Percentiles rank a stretch among this genome's conserved stretches.
These are phyloP conservation scores for Lentinula raphanica DNA, from an alignment of 768 basidiomycete genomes.

Conservation along the genomic window DNA sequence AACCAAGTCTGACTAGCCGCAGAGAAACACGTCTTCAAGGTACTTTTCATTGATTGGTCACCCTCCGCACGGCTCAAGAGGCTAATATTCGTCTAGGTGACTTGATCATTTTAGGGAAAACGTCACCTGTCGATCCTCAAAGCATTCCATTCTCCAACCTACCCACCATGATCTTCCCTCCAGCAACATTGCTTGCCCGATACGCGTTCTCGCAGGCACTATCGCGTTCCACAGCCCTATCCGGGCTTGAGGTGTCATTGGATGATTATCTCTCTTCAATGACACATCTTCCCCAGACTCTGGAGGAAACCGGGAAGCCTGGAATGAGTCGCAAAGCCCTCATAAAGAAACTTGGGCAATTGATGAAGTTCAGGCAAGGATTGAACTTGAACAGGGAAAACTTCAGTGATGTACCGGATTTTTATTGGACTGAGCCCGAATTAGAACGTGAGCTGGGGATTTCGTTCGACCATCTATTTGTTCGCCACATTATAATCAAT, in stretches of 20 bases:
- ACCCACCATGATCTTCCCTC: conserved; percentile 52
- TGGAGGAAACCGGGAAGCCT: conserved; percentile 78
- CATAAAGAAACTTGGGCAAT: conserved; percentile 86
- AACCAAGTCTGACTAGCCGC: conserved; percentile 3
- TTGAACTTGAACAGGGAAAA: conserved; percentile 88
- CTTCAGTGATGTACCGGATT: conserved; percentile 83
- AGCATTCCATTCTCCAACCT: conserved; percentile 39
- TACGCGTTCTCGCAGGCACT: conserved; percentile 92
- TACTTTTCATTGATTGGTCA: not conserved
- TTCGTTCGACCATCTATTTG: not conserved
- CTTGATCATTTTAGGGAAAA: conserved; percentile 80
- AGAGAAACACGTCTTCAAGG: conserved; percentile 83
- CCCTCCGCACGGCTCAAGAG: not conserved
- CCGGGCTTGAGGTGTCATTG: conserved; percentile 79
- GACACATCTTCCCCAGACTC: conserved; percentile 68
- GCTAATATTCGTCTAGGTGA: conserved; percentile 43
- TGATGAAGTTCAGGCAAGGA: conserved; percentile 90
- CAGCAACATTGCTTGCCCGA: conserved; percentile 73
- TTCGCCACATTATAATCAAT: not conserved
- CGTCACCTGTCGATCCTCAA: conserved; percentile 51
- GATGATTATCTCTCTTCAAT: conserved; percentile 83
- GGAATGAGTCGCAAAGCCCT: conserved; percentile 76
- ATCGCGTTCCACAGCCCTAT: conserved; percentile 82
- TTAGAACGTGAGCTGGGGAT: conserved; percentile 81
- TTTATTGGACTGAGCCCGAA: conserved; percentile 93